Evolutionary conservation across 768 basidiomycete genomes (phyloP).

Genomic region (Podaxis sp.): DNA sequence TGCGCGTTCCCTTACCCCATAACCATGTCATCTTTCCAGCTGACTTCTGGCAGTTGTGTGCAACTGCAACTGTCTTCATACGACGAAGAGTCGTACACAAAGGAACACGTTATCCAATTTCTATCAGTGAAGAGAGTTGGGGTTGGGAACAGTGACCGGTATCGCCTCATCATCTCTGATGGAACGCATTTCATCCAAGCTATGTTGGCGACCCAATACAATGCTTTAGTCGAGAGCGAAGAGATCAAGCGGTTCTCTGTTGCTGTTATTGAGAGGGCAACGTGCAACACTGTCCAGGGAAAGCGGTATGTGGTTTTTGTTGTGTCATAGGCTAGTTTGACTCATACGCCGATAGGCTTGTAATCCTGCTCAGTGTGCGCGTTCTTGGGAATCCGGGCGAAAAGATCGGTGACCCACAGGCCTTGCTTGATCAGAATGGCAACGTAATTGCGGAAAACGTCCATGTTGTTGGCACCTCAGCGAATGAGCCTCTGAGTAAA

Average conservation of each 20-base stretch:
- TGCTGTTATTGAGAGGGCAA: slow-evolving; percentile 68
- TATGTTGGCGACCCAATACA: slow-evolving; percentile 94
- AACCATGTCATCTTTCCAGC: slow-evolving; percentile 40
- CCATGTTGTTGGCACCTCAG: slow-evolving; percentile 22
- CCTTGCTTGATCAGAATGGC: slow-evolving; percentile 29
- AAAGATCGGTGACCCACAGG: slow-evolving; percentile 71
- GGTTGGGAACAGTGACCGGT: slow-evolving; percentile 46
- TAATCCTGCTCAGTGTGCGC: slow-evolving; percentile 73
- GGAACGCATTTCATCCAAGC: slow-evolving; percentile 84
- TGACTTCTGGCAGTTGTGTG: slow-evolving; percentile 56
- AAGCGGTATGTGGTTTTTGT: slow-evolving; percentile 59
- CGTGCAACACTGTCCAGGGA: slow-evolving; percentile 80
- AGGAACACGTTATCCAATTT: slow-evolving; percentile 65
- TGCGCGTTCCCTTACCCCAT: slow-evolving; percentile 17
- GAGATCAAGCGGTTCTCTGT: slow-evolving; percentile 65
- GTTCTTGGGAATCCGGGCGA: slow-evolving; percentile 50
- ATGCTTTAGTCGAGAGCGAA: slow-evolving; percentile 65
- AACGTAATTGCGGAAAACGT: slow-evolving; percentile 18
- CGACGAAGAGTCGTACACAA: slow-evolving; percentile 39
- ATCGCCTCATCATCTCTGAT: slow-evolving; percentile 87
- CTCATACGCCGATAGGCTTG: slow-evolving; percentile 47
- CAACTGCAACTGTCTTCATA: slow-evolving; percentile 46
- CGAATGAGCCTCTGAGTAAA: slow-evolving; percentile 17
- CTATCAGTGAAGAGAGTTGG: slow-evolving; percentile 81
- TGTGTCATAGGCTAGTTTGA: slow-evolving; percentile 1